Conservation (phyloP, 805 yeast genomes). For the Komagataella populi region DNA sequence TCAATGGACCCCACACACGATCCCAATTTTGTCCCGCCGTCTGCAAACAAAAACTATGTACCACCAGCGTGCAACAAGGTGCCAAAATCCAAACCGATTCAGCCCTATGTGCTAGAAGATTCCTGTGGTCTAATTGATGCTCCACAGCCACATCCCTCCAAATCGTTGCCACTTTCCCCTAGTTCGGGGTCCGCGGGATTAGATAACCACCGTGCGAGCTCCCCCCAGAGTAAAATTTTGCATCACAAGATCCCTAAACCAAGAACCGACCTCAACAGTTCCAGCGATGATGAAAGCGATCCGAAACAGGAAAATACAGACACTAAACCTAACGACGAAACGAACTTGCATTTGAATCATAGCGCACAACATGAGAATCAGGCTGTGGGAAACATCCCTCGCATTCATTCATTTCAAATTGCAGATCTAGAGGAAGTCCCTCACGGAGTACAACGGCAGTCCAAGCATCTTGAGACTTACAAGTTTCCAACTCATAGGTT, state of each 20-base stretch:
- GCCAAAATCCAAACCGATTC: slow-evolving; percentile 67
- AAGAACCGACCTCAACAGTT: background rate
- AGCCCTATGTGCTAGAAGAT: slow-evolving; percentile 68
- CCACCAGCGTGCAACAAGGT: slow-evolving; percentile 51
- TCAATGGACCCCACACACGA: slow-evolving; percentile 88
- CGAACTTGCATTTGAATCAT: background rate
- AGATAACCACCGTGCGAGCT: background rate
- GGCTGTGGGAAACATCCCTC: slow-evolving; percentile 19
- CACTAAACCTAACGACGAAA: background rate
- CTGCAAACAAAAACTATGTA: slow-evolving; percentile 42
- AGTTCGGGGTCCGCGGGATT: background rate
- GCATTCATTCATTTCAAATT: slow-evolving; percentile 45
- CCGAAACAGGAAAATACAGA: background rate
- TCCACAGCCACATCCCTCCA: slow-evolving; percentile 23
- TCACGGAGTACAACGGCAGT: slow-evolving; percentile 83
- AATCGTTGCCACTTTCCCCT: background rate
- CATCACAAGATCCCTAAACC: background rate
- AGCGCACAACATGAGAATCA: background rate
- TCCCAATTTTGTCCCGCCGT: slow-evolving; percentile 82
- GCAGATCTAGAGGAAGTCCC: slow-evolving; percentile 98
- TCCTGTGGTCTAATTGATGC: slow-evolving; percentile 59
- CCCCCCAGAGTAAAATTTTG: background rate
- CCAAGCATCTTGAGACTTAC: slow-evolving; percentile 54
- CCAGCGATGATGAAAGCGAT: background rate
- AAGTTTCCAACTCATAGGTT: slow-evolving; percentile 81